These are phyloP conservation scores for Aechmea fasciata DNA, from an alignment of 176 grass and related monocot genomes.

Conservation along the genomic window DNA sequence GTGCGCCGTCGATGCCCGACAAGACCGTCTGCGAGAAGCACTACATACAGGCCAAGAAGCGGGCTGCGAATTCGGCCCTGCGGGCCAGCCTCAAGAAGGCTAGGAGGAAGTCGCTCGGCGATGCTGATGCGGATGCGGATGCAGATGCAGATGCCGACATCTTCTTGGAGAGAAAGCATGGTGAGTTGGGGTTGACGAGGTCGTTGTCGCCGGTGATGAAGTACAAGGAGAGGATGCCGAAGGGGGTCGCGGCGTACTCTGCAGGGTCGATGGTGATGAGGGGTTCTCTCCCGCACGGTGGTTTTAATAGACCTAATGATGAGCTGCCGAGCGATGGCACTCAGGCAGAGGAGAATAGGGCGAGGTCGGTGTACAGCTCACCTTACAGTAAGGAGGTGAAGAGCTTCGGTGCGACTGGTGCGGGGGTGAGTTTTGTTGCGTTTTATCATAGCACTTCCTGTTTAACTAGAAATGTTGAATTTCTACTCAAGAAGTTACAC, in stretches of 20 bases:
- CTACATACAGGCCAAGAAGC: constrained; percentile 94
- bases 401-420: constrained; percentile 1
- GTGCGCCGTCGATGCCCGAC: constrained; percentile 77
- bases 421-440: constrained; percentile 8
- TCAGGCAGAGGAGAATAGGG: constrained; percentile 2
- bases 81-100: constrained; percentile 67
- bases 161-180: constrained; percentile 24
- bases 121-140: constrained; percentile 16
- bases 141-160: constrained; percentile 2
- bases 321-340: constrained; percentile 6
- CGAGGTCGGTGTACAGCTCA: constrained; percentile 1
- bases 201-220: constrained; percentile 1
- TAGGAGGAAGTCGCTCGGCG: constrained; percentile 6
- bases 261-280: not conserved
- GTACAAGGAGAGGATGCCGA: constrained; percentile 15
- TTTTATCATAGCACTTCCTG: not conserved
- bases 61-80: constrained; percentile 79
- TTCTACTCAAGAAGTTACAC: not conserved
- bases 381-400: not conserved
- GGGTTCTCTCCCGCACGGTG: constrained; percentile 1
- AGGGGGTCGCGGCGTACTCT: constrained; percentile 6
- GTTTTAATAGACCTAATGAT: not conserved
- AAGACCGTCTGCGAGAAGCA: constrained; percentile 99
- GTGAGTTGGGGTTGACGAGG: constrained; percentile 6
- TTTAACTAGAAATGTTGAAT: not conserved